Evolutionary conservation across 805 yeast genomes (phyloP), one percentile per base, ranked within the genome.

Genomic region (Jamesozyma jinghongensis): DNA sequence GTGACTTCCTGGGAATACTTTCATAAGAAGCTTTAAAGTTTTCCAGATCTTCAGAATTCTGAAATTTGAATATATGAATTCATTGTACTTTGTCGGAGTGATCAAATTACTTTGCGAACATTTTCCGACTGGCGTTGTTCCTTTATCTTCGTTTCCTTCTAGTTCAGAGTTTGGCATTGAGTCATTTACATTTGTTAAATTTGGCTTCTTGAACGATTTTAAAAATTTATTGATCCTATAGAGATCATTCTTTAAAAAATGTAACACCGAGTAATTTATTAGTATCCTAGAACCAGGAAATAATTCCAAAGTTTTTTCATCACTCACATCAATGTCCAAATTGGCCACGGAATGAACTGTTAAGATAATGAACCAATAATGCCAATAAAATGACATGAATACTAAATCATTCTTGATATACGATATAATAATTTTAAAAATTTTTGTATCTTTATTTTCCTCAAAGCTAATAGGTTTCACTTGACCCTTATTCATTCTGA

Each of bases 371-470:
- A 43, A 45, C 62, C 63, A 59, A 43, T 56, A 59, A 43, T 61
- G 60, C 57, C 58, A 61, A 36, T 56, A 53, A 40, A 61, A 61
- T 16, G 58, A 51, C 32, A 47, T 39, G 29, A 57, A 56, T 8
- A 52, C 43, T 4, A 47, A 36, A 40, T 56, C 57, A 39, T 58
- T 55, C 29, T 52, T 51, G 40, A 61, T 41, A 30, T 61, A 59
- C 6, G 64, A 59, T 11, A 57, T 48, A 14, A 61, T 47, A 17
- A 59, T 49, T 40, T 46, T 50, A 41, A 54, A 58, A 36, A 43
- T 49, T 40, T 43, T 50, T 3, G 46, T 38, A 33, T 48, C 48
- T 28, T 47, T 37, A 22, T 41, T 42, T 36, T 51, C 49, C 20
- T 16, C 14, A 2, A 19, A 11, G 3, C 7, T n/a, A 16, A 26